Percentiles rank a stretch among this genome's conserved stretches.
Evolutionary conservation across 495 filamentous ascomycete genomes (phyloP).

Genomic region (Diplogelasinospora grovesii): DNA sequence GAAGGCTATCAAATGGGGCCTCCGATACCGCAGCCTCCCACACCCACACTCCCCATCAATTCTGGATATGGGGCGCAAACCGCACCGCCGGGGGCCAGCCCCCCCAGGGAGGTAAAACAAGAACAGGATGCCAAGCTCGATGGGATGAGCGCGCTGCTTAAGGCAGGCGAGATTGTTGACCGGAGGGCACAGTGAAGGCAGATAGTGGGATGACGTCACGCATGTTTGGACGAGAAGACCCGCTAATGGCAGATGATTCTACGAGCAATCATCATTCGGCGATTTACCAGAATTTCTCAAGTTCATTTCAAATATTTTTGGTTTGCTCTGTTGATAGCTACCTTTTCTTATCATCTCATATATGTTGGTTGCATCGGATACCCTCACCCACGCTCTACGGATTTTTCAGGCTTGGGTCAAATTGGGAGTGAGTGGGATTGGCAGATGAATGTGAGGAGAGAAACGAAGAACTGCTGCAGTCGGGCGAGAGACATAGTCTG

Average conservation of each 20-base stretch:
- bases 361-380: conserved; percentile 2
- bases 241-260: too few relatives aligned
- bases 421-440: neutral
- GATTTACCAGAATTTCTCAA: too few relatives aligned
- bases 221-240: neutral
- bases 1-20: conserved; percentile 19
- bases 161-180: conserved; percentile 48
- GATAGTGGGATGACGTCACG: neutral
- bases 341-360: too few relatives aligned
- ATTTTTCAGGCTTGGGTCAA: neutral
- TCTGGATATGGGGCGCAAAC: neutral
- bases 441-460: neutral
- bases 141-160: conserved; percentile 47
- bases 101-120: conserved; percentile 8
- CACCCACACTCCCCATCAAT: neutral
- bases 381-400: neutral
- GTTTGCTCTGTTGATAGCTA: too few relatives aligned
- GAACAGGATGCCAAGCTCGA: conserved; percentile 27
- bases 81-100: neutral
- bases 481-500: too few relatives aligned
- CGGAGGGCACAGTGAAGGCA: conserved; percentile 22
- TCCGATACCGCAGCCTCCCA: conserved; percentile 5
- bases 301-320: neutral
- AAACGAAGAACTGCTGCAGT: too few relatives aligned
- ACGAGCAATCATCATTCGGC: too few relatives aligned